Base-by-base conservation (phyloP, 148 eudicot species). In the Fagopyrum esculentum region DNA sequence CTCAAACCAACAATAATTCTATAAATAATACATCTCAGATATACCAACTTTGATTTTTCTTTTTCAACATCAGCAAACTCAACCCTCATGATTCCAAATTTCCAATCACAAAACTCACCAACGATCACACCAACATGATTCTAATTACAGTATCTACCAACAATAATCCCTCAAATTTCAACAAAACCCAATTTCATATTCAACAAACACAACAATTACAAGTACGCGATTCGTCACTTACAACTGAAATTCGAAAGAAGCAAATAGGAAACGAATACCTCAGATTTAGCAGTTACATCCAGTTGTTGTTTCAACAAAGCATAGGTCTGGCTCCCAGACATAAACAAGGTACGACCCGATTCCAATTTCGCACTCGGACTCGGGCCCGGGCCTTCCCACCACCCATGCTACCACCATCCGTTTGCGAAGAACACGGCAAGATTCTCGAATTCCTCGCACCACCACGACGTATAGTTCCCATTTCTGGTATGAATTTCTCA, bases 241-340 rank as follows among this genome's bases (percentile, higher is more conserved):
- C 15, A 45, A 0, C 51, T 45, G 10, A 11, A 64, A 19, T 63
- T 56, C 35, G 16, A 45, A 52, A 72, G 13, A 35, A 49, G 2
- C 1, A 10, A 61, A 19, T 48, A 76, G 26, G 7, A 61, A 71
- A 40, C 6, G 19, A 5, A 44, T 7, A 91, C 97, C 96, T 95
- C 99, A 40, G 96, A 85, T 84, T 95, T 90, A 4, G 97, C 90
- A 49, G 99, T 97, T 8, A 95, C 91, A 79, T 92, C 96, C 99
- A 95, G 80, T 77, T 90, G 89, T 72, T 90, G 99, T 82, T 92
- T 95, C 85, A 95, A 82, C 74, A 92, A 63, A 74, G 92, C 96
- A 82, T 95, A 92, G 19, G 88, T 87, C 75, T 92, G 93, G 77
- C 86, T 90, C 63, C 96, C 69, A 30, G 89, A 83, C 4, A 87